phyloP scores from a whole-genome alignment of 208 protist species.

The Phytomonas francai region DNA sequence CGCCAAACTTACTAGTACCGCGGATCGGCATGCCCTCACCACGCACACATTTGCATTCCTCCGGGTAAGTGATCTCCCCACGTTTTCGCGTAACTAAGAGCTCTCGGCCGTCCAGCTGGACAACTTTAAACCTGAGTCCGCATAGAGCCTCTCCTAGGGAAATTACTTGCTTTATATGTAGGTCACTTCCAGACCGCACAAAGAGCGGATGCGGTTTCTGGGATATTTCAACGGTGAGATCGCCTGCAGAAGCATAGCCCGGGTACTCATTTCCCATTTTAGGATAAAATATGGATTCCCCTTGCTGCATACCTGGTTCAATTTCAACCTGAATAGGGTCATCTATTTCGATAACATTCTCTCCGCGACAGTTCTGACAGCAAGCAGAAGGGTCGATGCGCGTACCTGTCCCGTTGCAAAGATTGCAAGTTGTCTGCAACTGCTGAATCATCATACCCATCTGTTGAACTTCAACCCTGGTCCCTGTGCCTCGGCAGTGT shows the following conservation, averaged over 20 bases:
- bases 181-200: slow-evolving; percentile 83
- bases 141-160: slow-evolving; percentile 92
- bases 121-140: slow-evolving; percentile 86
- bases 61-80: slow-evolving; percentile 65
- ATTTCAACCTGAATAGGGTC: slow-evolving; percentile 47
- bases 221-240: slow-evolving; percentile 93
- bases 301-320: slow-evolving; percentile 52
- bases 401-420: slow-evolving; percentile 87
- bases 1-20: slow-evolving; percentile 30
- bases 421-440: slow-evolving; percentile 77
- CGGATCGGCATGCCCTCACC: slow-evolving; percentile 74
- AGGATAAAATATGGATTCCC: slow-evolving; percentile 34
- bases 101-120: slow-evolving; percentile 84
- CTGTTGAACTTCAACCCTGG: slow-evolving; percentile 84
- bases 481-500: slow-evolving; percentile 88
- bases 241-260: slow-evolving; percentile 53
- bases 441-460: slow-evolving; percentile 96
- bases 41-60: slow-evolving; percentile 44
- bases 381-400: slow-evolving; percentile 78
- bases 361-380: slow-evolving; percentile 89
- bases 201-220: slow-evolving; percentile 91
- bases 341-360: slow-evolving; percentile 75
- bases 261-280: slow-evolving; percentile 44
- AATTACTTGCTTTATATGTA: slow-evolving; percentile 86
- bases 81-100: slow-evolving; percentile 71